phyloP scores from a whole-genome alignment of 352 stramenopile genomes.

The Aphanomyces stellatus region DNA sequence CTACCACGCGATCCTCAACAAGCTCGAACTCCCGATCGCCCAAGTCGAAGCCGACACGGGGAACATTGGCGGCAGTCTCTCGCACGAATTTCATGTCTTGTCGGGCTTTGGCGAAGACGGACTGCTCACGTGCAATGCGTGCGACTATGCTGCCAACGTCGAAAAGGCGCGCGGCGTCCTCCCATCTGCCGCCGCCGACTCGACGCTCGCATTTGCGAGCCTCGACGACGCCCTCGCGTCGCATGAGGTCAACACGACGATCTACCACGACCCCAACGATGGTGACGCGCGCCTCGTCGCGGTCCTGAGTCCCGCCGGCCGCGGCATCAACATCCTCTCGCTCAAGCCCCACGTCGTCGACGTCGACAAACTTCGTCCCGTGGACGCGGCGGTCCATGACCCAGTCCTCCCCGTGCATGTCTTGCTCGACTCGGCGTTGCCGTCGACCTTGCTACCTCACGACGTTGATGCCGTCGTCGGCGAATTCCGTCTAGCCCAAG shows the following conservation, averaged over 20 bases:
- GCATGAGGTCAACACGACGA: conserved; percentile 6
- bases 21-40: conserved; percentile 56
- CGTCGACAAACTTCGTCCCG: conserved; percentile 37
- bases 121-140: conserved; percentile 58
- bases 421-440: conserved; percentile 40
- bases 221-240: conserved; percentile 22
- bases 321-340: conserved; percentile 55
- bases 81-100: conserved; percentile 85
- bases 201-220: background rate
- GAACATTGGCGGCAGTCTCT: conserved; percentile 81
- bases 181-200: background rate
- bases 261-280: background rate
- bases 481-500: conserved; percentile 54
- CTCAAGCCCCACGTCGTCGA: conserved; percentile 61
- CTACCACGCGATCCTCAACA: conserved; percentile 67
- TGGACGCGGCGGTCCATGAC: conserved; percentile 3
- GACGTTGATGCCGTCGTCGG: conserved; percentile 28
- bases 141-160: conserved; percentile 81
- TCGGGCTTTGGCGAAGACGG: conserved; percentile 75
- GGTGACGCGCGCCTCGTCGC: conserved; percentile 26
- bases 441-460: conserved; percentile 8
- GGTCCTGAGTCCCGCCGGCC: conserved; percentile 52
- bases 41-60: conserved; percentile 81
- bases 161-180: conserved; percentile 58
- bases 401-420: conserved; percentile 28